Evolutionary conservation across 768 basidiomycete genomes (phyloP).

Genomic region (Pholiota molesta): DNA sequence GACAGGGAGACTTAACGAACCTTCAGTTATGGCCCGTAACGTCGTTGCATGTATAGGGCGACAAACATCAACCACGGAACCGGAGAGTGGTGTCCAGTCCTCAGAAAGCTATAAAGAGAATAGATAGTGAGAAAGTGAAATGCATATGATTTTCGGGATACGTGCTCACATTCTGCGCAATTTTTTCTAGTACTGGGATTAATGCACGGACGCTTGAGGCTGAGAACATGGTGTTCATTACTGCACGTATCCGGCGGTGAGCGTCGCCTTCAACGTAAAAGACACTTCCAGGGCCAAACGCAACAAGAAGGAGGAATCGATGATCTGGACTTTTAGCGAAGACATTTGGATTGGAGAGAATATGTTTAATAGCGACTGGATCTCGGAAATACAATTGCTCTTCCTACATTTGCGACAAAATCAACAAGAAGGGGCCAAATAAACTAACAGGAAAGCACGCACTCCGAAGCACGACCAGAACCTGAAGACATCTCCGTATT

Average conservation of each 20-base stretch:
- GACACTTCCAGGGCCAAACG: background rate
- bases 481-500: conserved; percentile 1
- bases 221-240: background rate
- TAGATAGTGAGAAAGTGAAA: background rate
- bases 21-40: background rate
- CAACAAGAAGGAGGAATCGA: background rate
- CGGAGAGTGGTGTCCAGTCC: background rate
- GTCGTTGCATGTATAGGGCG: background rate
- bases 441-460: background rate
- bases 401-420: background rate
- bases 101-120: background rate
- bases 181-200: background rate
- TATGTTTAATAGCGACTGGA: conserved; percentile 1
- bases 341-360: conserved; percentile 1
- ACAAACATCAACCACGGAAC: background rate
- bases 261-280: background rate
- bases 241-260: background rate
- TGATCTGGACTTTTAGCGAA: background rate
- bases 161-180: background rate
- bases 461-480: conserved; percentile 4
- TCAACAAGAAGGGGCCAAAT: background rate
- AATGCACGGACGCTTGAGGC: background rate
- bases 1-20: background rate
- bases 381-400: background rate
- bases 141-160: background rate